These are phyloP conservation scores for Yamadazyma endophytica DNA, from an alignment of 805 yeast species.

Conservation along the genomic window DNA sequence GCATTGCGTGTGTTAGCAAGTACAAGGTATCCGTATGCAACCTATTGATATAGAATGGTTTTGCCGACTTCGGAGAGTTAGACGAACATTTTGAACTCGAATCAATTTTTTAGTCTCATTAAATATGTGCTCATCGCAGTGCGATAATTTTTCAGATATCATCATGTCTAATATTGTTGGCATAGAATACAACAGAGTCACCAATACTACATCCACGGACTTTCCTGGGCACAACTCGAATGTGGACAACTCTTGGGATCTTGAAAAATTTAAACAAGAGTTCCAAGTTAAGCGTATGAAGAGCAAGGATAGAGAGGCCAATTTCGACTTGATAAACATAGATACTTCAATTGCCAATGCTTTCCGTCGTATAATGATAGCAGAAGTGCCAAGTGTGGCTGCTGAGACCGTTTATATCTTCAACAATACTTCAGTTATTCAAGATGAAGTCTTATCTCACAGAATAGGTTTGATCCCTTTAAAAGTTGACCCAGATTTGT, in stretches of 20 bases:
- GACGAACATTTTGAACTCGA: too few relatives aligned
- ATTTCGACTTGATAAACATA: constrained; percentile 79
- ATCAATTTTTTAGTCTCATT: constrained; percentile 5
- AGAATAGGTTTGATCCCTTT: constrained; percentile 91
- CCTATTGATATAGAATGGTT: too few relatives aligned
- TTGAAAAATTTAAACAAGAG: constrained; percentile 68
- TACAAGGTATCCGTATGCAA: too few relatives aligned
- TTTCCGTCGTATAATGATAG: constrained; percentile 92
- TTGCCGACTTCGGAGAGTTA: too few relatives aligned
- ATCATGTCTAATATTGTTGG: constrained; percentile 51
- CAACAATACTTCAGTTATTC: constrained; percentile 94
- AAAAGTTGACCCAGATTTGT: constrained; percentile 82
- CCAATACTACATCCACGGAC: constrained; percentile 84
- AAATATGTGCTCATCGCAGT: constrained; percentile 1
- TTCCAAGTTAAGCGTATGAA: constrained; percentile 67
- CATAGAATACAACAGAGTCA: constrained; percentile 85
- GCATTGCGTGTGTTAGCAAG: too few relatives aligned
- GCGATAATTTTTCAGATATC: background rate
- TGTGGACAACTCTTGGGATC: constrained; percentile 66
- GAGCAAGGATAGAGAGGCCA: constrained; percentile 65
- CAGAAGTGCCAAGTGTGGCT: constrained; percentile 96
- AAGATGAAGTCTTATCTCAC: constrained; percentile 95
- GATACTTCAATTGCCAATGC: constrained; percentile 96
- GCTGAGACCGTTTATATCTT: constrained; percentile 87
- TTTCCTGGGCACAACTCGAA: constrained; percentile 80